Conservation (phyloP, 2,329 filamentous ascomycete species). For the Pseudonectria foliicola region DNA sequence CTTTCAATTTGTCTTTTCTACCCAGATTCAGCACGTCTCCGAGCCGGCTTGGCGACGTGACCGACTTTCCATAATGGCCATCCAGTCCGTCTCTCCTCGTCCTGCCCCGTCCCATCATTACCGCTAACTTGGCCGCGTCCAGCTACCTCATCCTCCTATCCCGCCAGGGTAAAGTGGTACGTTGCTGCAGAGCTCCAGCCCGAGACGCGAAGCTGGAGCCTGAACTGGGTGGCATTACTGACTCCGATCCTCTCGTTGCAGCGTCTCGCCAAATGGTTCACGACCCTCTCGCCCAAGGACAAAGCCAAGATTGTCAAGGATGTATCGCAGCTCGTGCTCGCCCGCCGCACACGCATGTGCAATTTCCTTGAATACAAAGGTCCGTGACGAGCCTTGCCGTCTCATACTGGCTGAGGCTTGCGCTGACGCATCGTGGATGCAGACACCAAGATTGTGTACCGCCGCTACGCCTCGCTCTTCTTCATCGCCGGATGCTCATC, state of each 20-base stretch:
- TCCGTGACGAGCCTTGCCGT: constrained; percentile 31
- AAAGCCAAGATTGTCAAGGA: constrained; percentile 99
- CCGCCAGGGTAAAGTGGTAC: constrained; percentile 97
- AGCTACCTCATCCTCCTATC: constrained; percentile 98
- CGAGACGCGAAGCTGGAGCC: neutral
- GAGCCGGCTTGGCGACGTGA: constrained; percentile 16
- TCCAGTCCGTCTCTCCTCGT: constrained; percentile 32
- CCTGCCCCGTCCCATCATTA: constrained; percentile 2
- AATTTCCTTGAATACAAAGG: constrained; percentile 99
- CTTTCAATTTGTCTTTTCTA: constrained; percentile 9
- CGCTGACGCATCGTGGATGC: constrained; percentile 9
- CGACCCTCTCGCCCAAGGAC: constrained; percentile 91
- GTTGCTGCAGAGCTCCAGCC: constrained; percentile 29
- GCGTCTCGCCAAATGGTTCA: constrained; percentile 99
- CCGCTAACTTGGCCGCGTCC: constrained; percentile 18
- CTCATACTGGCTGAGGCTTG: neutral
- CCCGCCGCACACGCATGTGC: constrained; percentile 96
- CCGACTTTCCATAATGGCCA: constrained; percentile 33
- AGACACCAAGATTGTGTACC: constrained; percentile 99
- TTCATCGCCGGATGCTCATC: constrained; percentile 97
- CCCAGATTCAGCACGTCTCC: constrained; percentile 13
- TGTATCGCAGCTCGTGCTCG: constrained; percentile 94
- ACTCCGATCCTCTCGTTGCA: constrained; percentile 32
- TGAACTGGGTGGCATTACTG: constrained; percentile 5
- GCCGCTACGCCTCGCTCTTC: constrained; percentile 96